Evolutionary conservation across 2,329 filamentous ascomycete species (phyloP).

Genomic region (Meredithiella fracta): DNA sequence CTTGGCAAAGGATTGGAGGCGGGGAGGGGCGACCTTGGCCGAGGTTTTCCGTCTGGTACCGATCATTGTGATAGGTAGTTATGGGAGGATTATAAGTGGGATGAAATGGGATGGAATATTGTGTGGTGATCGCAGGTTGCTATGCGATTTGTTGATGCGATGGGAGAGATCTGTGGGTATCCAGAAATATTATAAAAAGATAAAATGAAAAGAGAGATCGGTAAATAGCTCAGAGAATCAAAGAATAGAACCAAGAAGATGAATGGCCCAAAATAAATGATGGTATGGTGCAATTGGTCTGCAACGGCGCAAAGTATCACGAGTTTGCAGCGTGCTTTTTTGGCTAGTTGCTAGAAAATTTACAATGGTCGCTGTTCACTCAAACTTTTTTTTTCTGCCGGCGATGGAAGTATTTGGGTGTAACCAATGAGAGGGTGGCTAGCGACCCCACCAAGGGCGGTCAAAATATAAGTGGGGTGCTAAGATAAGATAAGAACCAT

Average conservation of each 20-base stretch:
- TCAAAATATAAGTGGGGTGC: slow-evolving; percentile 1
- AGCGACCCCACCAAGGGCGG: slow-evolving; percentile 7
- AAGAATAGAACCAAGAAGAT: too few species aligned
- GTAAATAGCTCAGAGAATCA: too few species aligned
- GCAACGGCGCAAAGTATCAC: slow-evolving; percentile 1
- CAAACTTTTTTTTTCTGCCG: slow-evolving; percentile 16
- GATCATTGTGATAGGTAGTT: slow-evolving; percentile 5
- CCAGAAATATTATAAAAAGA: too few species aligned
- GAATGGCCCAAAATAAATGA: too few species aligned
- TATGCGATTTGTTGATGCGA: neutral
- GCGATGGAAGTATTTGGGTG: slow-evolving; percentile 3
- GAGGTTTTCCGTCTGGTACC: slow-evolving; percentile 42
- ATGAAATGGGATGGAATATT: neutral
- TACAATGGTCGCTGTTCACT: slow-evolving; percentile 9
- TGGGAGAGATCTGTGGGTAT: too few species aligned
- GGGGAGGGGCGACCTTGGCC: slow-evolving; percentile 39
- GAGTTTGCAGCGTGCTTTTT: neutral
- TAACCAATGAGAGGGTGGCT: slow-evolving; percentile 5
- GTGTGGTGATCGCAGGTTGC: neutral
- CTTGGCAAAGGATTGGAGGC: slow-evolving; percentile 37
- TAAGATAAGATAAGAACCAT: neutral
- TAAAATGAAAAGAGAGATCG: too few species aligned
- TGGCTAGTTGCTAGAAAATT: slow-evolving; percentile 9
- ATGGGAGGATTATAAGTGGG: neutral
- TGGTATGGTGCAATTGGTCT: neutral